Evolutionary conservation across 306 rosid species (phyloP).

Genomic region (Cucumis sativus): DNA sequence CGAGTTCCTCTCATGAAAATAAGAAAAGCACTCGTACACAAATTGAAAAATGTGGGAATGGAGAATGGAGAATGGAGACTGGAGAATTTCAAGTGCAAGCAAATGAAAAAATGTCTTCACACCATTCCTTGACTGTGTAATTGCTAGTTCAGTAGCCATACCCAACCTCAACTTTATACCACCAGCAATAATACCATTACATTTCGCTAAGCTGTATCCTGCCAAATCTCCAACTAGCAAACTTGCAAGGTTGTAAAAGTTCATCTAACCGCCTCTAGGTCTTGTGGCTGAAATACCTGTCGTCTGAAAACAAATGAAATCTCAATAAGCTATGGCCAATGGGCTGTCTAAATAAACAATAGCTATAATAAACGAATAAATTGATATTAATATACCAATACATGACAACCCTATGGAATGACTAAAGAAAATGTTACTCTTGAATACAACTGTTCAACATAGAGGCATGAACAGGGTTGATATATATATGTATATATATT

Average conservation of each 20-base stretch:
- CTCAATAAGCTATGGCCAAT: not conserved
- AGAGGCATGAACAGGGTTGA: not conserved
- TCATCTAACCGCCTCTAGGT: not conserved
- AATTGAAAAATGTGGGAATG: not conserved
- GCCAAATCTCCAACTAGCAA: too few species aligned
- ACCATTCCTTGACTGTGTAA: not conserved
- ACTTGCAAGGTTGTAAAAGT: not conserved
- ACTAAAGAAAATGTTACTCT: not conserved
- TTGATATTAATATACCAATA: not conserved
- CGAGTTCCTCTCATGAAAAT: not conserved
- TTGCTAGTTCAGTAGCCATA: not conserved
- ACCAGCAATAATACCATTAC: not conserved
- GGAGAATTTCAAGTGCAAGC: not conserved
- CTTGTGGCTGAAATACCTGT: not conserved
- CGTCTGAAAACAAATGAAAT: not conserved
- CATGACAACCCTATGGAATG: not conserved
- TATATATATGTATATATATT: not conserved
- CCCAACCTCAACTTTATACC: not conserved
- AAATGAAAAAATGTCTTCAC: not conserved
- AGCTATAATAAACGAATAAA: not conserved
- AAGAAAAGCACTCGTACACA: not conserved
- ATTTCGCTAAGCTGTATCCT: not conserved
- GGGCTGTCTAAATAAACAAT: not conserved
- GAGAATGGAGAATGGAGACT: not conserved
- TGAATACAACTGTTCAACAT: not conserved